Evolutionary conservation across 2,329 filamentous ascomycete genomes (phyloP).

Genomic region (Curvularia lunata): DNA sequence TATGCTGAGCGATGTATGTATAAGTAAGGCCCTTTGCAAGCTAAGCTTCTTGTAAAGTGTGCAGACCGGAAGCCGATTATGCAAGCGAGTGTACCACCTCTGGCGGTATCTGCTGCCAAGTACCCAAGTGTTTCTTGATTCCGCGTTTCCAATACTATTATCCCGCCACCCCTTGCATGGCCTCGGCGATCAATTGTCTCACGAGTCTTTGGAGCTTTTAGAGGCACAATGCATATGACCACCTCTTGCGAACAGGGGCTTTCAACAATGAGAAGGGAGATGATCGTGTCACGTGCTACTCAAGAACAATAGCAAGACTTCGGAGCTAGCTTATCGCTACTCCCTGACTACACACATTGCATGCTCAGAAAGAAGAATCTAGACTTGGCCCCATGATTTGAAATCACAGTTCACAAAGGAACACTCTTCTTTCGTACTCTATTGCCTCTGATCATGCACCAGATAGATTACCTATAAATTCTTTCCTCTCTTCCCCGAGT

Average conservation of each 20-base stretch:
- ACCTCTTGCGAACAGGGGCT: too few relatives aligned
- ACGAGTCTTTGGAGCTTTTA: background rate
- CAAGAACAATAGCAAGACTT: conserved; percentile 1
- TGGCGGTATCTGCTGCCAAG: background rate
- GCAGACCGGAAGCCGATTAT: too few relatives aligned
- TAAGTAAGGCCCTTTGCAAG: too few relatives aligned
- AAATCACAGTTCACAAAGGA: background rate
- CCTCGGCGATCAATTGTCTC: background rate
- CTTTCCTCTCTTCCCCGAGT: background rate
- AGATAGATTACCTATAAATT: background rate
- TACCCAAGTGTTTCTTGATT: background rate
- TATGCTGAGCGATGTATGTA: too few relatives aligned
- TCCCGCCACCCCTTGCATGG: background rate
- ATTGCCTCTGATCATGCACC: background rate
- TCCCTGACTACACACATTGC: too few relatives aligned
- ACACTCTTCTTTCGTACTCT: background rate
- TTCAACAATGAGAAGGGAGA: conserved; percentile 1
- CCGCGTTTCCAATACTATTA: background rate
- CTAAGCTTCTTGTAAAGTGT: too few relatives aligned
- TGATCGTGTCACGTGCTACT: background rate
- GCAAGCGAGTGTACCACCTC: too few relatives aligned
- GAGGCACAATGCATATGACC: too few relatives aligned
- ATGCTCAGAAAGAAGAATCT: background rate
- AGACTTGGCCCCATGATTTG: background rate
- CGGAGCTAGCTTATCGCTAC: background rate